Conservation (phyloP, 2,329 filamentous ascomycete species). For the Monilinia laxa region DNA sequence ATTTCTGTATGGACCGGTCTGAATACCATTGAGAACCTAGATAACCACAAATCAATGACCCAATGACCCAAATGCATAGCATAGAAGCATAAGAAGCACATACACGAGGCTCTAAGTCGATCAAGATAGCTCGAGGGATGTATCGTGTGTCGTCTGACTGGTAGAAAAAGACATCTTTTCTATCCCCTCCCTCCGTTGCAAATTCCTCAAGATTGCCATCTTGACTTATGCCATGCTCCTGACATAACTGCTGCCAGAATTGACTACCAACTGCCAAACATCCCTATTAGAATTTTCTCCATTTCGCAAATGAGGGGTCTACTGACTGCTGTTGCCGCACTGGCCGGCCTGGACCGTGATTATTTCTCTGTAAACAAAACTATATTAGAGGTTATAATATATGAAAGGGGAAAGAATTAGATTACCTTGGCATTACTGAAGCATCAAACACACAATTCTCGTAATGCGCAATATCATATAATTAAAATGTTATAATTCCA, state of each 20-base stretch:
- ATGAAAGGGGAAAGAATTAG: not conserved
- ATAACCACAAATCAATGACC: constrained; percentile 22
- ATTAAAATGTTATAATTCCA: not conserved
- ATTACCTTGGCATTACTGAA: constrained; percentile 41
- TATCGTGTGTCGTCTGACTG: constrained; percentile 98
- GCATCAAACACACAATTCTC: constrained; percentile 29
- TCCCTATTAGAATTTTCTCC: constrained; percentile 25
- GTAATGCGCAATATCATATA: constrained; percentile 13
- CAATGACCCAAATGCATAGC: not conserved
- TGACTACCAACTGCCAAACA: constrained; percentile 75
- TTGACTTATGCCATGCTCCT: constrained; percentile 96
- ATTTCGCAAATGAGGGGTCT: constrained; percentile 20
- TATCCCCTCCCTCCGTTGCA: constrained; percentile 93
- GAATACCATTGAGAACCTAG: constrained; percentile 84
- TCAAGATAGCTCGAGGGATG: constrained; percentile 91
- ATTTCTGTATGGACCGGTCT: constrained; percentile 91
- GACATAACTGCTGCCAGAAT: constrained; percentile 98
- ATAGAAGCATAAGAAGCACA: constrained; percentile 29
- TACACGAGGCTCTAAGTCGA: constrained; percentile 91
- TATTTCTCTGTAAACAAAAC: constrained; percentile 69
- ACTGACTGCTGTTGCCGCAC: constrained; percentile 98
- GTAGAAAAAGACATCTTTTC: constrained; percentile 99
- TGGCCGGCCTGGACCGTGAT: constrained; percentile 99
- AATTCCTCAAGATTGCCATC: constrained; percentile 98
- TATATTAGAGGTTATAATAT: constrained; percentile 25